phyloP scores from a whole-genome alignment of 345 rosid genomes.

The Euphorbia tirucalli region DNA sequence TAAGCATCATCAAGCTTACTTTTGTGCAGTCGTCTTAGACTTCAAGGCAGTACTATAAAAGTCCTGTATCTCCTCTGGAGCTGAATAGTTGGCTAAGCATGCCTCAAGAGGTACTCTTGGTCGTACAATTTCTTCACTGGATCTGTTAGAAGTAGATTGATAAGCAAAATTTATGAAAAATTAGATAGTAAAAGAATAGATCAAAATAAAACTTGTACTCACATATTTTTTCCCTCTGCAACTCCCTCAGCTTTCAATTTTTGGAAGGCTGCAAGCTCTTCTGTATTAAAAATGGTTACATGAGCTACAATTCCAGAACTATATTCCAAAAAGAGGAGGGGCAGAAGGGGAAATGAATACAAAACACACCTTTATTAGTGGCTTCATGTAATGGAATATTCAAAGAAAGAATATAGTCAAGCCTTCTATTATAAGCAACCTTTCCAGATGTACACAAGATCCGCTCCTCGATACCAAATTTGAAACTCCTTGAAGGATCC shows the following conservation, averaged over 20 bases:
- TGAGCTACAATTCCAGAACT: slow-evolving; percentile 5
- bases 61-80: slow-evolving; percentile 76
- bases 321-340: slow-evolving; percentile 11
- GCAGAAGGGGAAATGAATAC: slow-evolving; percentile 2
- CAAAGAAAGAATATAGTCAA: slow-evolving; percentile 86
- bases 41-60: slow-evolving; percentile 90
- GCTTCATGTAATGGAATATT: slow-evolving; percentile 91
- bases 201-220: slow-evolving; percentile 33
- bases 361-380: slow-evolving; percentile 65
- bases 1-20: slow-evolving; percentile 49
- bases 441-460: slow-evolving; percentile 86
- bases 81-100: slow-evolving; percentile 79
- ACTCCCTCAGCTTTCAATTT: slow-evolving; percentile 55
- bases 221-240: slow-evolving; percentile 73
- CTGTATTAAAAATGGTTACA: slow-evolving; percentile 45
- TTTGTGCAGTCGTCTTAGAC: slow-evolving; percentile 80
- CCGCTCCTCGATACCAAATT: slow-evolving; percentile 96
- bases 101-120: slow-evolving; percentile 97
- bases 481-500: slow-evolving; percentile 89
- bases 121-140: slow-evolving; percentile 74
- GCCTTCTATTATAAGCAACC: slow-evolving; percentile 86
- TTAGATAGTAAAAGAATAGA: slow-evolving; percentile 13
- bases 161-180: slow-evolving; percentile 24
- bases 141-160: slow-evolving; percentile 44
- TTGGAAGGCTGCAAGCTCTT: slow-evolving; percentile 64